Percentiles rank a stretch among this genome's conserved stretches.
phyloP scores from a whole-genome alignment of 495 filamentous ascomycete species.

The Cudoniella acicularis region DNA sequence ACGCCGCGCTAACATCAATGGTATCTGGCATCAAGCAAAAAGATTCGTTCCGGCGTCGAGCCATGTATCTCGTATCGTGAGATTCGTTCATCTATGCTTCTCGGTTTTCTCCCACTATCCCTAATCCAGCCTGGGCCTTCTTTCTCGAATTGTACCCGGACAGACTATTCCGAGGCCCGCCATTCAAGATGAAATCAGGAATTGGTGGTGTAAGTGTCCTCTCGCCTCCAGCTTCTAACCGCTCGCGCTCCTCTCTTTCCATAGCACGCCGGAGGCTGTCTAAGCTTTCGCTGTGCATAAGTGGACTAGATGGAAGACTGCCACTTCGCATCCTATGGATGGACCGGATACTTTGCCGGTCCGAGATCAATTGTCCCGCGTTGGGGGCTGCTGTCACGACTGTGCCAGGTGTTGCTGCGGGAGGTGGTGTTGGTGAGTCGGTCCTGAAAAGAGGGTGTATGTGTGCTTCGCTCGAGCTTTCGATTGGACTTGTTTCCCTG shows the following conservation, averaged over 20 bases:
- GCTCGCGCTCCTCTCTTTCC: conserved; percentile 28
- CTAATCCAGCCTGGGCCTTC: conserved; percentile 9
- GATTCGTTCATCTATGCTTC: conserved; percentile 9
- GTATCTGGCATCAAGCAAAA: conserved; percentile 25
- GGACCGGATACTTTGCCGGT: conserved; percentile 47
- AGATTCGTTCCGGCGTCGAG: conserved; percentile 25
- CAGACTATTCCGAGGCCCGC: conserved; percentile 42
- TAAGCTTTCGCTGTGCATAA: conserved; percentile 46
- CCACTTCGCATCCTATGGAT: conserved; percentile 66
- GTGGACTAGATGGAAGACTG: conserved; percentile 51
- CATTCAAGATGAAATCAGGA: conserved; percentile 52
- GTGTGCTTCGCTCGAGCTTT: conserved; percentile 56
- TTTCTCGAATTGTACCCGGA: conserved; percentile 29
- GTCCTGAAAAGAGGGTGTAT: conserved; percentile 85
- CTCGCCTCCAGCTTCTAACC: conserved; percentile 30
- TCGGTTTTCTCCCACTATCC: conserved; percentile 7
- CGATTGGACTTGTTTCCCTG: conserved; percentile 26
- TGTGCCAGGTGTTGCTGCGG: conserved; percentile 63
- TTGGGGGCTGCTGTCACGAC: conserved; percentile 67
- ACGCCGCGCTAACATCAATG: conserved; percentile 27
- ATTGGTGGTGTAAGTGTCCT: conserved; percentile 52
- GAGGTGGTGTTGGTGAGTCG: conserved; percentile 66
- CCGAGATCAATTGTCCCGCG: conserved; percentile 62
- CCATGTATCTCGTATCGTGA: conserved; percentile 15
- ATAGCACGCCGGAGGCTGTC: conserved; percentile 37